A percentile compares a stretch with the other conserved stretches of the same genome.
These are phyloP conservation scores for Pythium pyrilobum DNA, from an alignment of 352 stramenopile species.

Conservation along the genomic window DNA sequence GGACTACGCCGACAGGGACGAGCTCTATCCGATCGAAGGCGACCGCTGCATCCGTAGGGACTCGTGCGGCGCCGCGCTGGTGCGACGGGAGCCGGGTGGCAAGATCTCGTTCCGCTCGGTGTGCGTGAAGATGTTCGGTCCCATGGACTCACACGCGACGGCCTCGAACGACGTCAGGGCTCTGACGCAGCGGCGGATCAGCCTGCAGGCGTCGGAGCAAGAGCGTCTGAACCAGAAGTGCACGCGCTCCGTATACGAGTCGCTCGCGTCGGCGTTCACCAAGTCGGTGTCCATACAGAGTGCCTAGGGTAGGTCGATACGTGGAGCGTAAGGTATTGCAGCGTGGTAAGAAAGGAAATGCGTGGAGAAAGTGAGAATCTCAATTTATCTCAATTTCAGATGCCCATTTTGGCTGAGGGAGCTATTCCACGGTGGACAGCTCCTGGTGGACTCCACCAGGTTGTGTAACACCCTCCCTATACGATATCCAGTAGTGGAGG, in stretches of 20 bases:
- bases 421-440: no score
- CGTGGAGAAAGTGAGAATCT: no score
- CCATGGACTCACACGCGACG: slow-evolving; percentile 18
- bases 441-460: no score
- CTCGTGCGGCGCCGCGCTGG: slow-evolving; percentile 39
- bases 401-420: no score
- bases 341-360: no score
- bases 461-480: background rate
- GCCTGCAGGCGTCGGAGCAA: slow-evolving; percentile 43
- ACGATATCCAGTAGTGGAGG: no score
- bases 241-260: slow-evolving; percentile 47
- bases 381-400: no score
- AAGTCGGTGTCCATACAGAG: background rate
- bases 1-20: slow-evolving; percentile 70
- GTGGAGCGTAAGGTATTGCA: no score
- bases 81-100: slow-evolving; percentile 32
- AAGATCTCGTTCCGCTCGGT: slow-evolving; percentile 55
- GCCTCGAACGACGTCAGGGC: slow-evolving; percentile 29
- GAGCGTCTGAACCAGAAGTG: slow-evolving; percentile 47
- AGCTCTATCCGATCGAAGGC: slow-evolving; percentile 28
- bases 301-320: no score
- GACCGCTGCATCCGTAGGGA: slow-evolving; percentile 38
- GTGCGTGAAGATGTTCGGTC: slow-evolving; percentile 57
- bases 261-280: slow-evolving; percentile 16
- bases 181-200: slow-evolving; percentile 37